Conservation (phyloP, 2,329 filamentous ascomycete genomes). For the Curvularia hawaiiensis region DNA sequence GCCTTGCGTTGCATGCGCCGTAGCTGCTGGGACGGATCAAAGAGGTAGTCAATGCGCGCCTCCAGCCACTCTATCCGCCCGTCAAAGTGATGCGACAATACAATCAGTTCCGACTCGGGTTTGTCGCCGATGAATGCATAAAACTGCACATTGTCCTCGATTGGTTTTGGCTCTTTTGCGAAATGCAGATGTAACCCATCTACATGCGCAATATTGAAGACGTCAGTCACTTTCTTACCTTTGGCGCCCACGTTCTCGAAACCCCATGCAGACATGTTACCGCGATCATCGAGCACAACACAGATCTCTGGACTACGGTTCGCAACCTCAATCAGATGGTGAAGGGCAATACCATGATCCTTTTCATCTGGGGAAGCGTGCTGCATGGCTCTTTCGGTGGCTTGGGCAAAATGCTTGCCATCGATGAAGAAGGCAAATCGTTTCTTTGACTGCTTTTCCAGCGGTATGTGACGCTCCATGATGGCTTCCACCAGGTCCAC, state of each 20-base stretch:
- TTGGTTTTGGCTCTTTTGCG: constrained; percentile 33
- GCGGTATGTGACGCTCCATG: constrained; percentile 57
- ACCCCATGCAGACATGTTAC: constrained; percentile 90
- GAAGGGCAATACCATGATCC: constrained; percentile 71
- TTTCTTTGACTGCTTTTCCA: constrained; percentile 49
- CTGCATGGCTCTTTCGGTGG: constrained; percentile 77
- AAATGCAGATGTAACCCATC: constrained; percentile 59
- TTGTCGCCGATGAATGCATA: constrained; percentile 72
- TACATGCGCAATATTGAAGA: constrained; percentile 87
- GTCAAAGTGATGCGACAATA: constrained; percentile 84
- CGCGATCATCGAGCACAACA: constrained; percentile 80
- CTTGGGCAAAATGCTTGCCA: constrained; percentile 76
- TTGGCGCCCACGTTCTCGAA: constrained; percentile 83
- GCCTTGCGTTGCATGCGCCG: constrained; percentile 66
- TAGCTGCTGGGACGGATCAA: constrained; percentile 69
- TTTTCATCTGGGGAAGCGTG: constrained; percentile 62
- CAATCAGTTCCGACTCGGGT: constrained; percentile 66
- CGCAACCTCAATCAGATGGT: constrained; percentile 84
- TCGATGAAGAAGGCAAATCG: constrained; percentile 83
- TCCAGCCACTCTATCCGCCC: constrained; percentile 84
- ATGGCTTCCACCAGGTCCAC: constrained; percentile 79
- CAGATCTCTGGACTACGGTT: constrained; percentile 87
- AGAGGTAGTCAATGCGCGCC: constrained; percentile 75
- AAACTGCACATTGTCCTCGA: constrained; percentile 68
- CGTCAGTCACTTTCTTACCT: constrained; percentile 65